A percentile compares a stretch with the other conserved stretches of the same genome.
These are phyloP conservation scores for Circinella umbellata DNA, from an alignment of 371 early-diverging fungal genomes.

Conservation along the genomic window DNA sequence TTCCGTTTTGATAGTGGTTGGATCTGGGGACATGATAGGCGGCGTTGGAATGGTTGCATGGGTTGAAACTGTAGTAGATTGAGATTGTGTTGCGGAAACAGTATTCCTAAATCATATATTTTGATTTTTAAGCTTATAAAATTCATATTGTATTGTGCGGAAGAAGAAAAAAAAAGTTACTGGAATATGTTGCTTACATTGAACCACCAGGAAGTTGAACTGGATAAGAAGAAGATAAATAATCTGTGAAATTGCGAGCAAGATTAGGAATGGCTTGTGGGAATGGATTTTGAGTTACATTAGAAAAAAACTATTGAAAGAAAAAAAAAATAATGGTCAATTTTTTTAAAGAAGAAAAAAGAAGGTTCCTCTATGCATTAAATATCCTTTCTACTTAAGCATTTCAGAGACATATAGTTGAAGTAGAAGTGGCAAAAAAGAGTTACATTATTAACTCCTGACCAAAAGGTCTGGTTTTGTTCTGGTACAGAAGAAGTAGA, in stretches of 20 bases:
- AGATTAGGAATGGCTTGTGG: slow-evolving; percentile 55
- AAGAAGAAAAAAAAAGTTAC: neutral
- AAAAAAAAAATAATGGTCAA: neutral
- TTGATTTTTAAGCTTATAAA: too few species aligned
- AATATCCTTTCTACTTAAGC: too few species aligned
- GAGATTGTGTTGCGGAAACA: neutral
- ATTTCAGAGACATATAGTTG: neutral
- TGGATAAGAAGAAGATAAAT: slow-evolving; percentile 46
- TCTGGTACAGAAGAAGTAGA: slow-evolving; percentile 19
- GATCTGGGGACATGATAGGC: slow-evolving; percentile 4
- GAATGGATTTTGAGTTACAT: slow-evolving; percentile 53
- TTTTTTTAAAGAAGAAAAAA: too few species aligned
- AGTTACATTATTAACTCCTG: slow-evolving; percentile 48
- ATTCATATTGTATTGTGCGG: too few species aligned
- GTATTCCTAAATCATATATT: neutral
- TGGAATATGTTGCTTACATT: slow-evolving; percentile 24
- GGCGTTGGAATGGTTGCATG: slow-evolving; percentile 9
- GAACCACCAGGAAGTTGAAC: slow-evolving; percentile 39
- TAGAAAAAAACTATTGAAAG: slow-evolving; percentile 44
- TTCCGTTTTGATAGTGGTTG: slow-evolving; percentile 7
- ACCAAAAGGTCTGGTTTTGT: slow-evolving; percentile 41
- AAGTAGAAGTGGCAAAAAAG: neutral
- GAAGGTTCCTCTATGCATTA: too few species aligned
- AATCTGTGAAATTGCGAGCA: slow-evolving; percentile 54
- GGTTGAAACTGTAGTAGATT: slow-evolving; percentile 8